These are phyloP conservation scores for Forsythia suspensa DNA, from an alignment of 257 asterid genomes.

Conservation along the genomic window DNA sequence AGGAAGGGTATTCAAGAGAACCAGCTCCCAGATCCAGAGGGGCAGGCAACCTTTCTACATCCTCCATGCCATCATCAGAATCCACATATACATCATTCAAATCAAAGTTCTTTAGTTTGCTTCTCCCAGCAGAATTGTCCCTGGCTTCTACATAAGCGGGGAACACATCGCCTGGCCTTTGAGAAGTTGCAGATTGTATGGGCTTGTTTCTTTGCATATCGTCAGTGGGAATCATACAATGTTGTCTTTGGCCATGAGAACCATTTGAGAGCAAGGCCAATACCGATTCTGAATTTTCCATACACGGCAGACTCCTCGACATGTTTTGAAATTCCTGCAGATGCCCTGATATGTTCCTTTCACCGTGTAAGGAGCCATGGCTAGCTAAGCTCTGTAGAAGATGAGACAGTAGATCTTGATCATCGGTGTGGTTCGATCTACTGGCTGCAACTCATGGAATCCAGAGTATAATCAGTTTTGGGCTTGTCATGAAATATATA, in stretches of 20 bases:
- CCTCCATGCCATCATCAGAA: constrained; percentile 69
- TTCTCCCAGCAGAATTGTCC: constrained; percentile 57
- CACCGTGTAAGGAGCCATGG: constrained; percentile 42
- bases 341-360: constrained; percentile 43
- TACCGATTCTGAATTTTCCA: constrained; percentile 46
- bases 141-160: constrained; percentile 41
- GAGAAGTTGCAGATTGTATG: constrained; percentile 39
- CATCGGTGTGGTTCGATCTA: constrained; percentile 43
- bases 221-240: constrained; percentile 29
- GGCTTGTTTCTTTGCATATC: constrained; percentile 38
- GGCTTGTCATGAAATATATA: constrained; percentile 5
- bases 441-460: constrained; percentile 50
- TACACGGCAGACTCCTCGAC: constrained; percentile 42
- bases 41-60: constrained; percentile 49
- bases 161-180: constrained; percentile 39
- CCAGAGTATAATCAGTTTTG: constrained; percentile 18
- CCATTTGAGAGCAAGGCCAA: constrained; percentile 50
- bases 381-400: constrained; percentile 63
- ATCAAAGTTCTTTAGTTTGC: constrained; percentile 65
- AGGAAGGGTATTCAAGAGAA: constrained; percentile 53
- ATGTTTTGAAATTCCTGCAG: constrained; percentile 48
- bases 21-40: constrained; percentile 44
- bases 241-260: constrained; percentile 44
- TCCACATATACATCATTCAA: constrained; percentile 71
- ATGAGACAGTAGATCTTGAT: constrained; percentile 69